A percentile compares a stretch with the other conserved stretches of the same genome.
Evolutionary conservation across 345 rosid species (phyloP).

Genomic region (Syzygium grande): DNA sequence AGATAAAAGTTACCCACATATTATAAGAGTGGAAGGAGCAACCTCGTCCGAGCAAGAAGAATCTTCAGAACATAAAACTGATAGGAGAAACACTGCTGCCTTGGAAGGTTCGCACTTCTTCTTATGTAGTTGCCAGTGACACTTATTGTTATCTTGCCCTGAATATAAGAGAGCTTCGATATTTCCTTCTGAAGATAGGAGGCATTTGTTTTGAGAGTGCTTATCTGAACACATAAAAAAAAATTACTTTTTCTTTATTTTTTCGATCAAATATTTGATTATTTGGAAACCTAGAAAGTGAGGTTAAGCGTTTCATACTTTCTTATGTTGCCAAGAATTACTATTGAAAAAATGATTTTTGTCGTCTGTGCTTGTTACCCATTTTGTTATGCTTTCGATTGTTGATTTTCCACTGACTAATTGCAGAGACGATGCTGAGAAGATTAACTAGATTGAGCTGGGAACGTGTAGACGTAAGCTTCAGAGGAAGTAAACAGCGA

Average conservation of each 20-base stretch:
- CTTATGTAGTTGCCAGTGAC: background rate
- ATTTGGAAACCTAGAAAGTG: background rate
- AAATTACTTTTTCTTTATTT: background rate
- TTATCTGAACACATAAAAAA: background rate
- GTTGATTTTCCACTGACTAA: background rate
- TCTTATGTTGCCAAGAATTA: background rate
- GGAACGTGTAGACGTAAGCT: slow-evolving; percentile 79
- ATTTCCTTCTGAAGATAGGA: background rate
- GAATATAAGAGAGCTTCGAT: background rate
- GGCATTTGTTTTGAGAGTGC: background rate
- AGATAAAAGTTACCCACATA: slow-evolving; percentile 46
- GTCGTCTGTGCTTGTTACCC: background rate
- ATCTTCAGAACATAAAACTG: slow-evolving; percentile 9
- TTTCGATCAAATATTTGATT: background rate
- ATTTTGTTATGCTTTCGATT: background rate
- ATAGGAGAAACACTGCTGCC: slow-evolving; percentile 18
- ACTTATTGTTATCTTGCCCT: background rate
- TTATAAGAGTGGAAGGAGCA: slow-evolving; percentile 34
- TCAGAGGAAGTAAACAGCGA: slow-evolving; percentile 59
- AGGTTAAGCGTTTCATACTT: background rate
- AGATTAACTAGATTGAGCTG: slow-evolving; percentile 54
- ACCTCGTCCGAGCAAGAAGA: slow-evolving; percentile 18
- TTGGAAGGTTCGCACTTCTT: slow-evolving; percentile 55
- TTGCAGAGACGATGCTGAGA: slow-evolving; percentile 73
- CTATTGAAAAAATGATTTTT: background rate